Percentiles rank a stretch among this genome's conserved stretches.
Conservation (phyloP, 176 grass and related monocot species). For the Oryza rufipogon region DNA sequence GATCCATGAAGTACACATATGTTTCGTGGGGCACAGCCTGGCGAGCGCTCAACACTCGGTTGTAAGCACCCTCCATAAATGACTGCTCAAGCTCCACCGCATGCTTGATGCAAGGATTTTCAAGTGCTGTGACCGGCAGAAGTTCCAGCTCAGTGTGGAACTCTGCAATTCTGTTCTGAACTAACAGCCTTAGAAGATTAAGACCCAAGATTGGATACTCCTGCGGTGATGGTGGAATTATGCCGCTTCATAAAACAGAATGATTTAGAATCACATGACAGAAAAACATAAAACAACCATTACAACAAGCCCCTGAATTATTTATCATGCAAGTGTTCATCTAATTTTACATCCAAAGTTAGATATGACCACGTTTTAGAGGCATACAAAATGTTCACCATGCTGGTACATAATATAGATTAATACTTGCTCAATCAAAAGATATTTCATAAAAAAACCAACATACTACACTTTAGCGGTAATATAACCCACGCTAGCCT, state of each 20-base stretch:
- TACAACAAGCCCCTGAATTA: not conserved
- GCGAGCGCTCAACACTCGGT: slow-evolving; percentile 72
- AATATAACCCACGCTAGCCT: not conserved
- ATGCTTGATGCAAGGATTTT: slow-evolving; percentile 78
- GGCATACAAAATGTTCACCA: not conserved
- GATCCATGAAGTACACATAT: slow-evolving; percentile 97
- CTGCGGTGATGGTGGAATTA: slow-evolving; percentile 70
- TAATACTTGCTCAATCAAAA: not conserved
- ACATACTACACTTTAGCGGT: not conserved
- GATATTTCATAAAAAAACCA: not conserved
- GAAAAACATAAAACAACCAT: slow-evolving; percentile 14
- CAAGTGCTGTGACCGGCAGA: slow-evolving; percentile 61
- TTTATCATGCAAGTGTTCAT: not conserved
- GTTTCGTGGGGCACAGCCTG: slow-evolving; percentile 76
- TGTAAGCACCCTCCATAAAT: slow-evolving; percentile 91
- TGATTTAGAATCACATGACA: slow-evolving; percentile 25
- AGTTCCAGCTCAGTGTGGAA: slow-evolving; percentile 95
- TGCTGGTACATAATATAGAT: not conserved
- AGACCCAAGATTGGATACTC: slow-evolving; percentile 82
- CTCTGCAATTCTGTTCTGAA: slow-evolving; percentile 99
- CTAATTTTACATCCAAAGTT: not conserved
- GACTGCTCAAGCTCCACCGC: slow-evolving; percentile 83
- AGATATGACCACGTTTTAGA: not conserved
- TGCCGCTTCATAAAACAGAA: slow-evolving; percentile 59
- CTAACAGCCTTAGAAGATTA: slow-evolving; percentile 79